phyloP scores from a whole-genome alignment of 441 rosid genomes.

The Gossypium davidsonii region DNA sequence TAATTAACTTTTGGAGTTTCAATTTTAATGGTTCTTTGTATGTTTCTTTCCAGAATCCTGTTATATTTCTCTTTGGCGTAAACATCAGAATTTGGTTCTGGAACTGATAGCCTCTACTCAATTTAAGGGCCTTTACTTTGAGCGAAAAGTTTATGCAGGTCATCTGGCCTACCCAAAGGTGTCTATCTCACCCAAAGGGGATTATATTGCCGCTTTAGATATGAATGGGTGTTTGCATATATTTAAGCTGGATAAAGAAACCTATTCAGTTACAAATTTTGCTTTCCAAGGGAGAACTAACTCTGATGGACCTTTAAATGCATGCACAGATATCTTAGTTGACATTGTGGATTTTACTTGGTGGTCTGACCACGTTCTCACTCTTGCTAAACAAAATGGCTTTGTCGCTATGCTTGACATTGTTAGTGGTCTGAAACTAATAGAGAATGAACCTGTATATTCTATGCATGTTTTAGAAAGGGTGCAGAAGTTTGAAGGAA shows the following conservation, averaged over 20 bases:
- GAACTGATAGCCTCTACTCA: constrained; percentile 49
- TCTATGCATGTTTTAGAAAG: constrained; percentile 65
- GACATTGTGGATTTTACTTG: constrained; percentile 71
- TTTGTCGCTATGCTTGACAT: constrained; percentile 50
- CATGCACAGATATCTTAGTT: constrained; percentile 31
- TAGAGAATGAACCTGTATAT: constrained; percentile 50
- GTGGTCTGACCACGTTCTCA: constrained; percentile 83
- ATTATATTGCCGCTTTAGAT: constrained; percentile 69
- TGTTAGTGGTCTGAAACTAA: constrained; percentile 42
- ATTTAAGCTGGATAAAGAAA: constrained; percentile 51
- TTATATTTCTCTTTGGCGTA: constrained; percentile 67
- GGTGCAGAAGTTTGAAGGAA: constrained; percentile 45
- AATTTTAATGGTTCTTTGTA: constrained; percentile 4
- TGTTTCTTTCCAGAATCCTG: constrained; percentile 48
- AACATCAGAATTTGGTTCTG: constrained; percentile 36
- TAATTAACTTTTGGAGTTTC: constrained; percentile 11
- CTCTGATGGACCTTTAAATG: constrained; percentile 23
- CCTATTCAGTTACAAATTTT: constrained; percentile 33
- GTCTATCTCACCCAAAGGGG: constrained; percentile 60
- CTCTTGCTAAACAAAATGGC: constrained; percentile 56
- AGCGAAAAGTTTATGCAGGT: constrained; percentile 33
- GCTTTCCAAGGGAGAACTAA: constrained; percentile 30
- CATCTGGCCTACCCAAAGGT: constrained; percentile 66
- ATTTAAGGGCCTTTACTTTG: constrained; percentile 57
- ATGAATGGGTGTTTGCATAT: constrained; percentile 54